Percentiles rank a stretch among this genome's conserved stretches.
These are phyloP conservation scores for Astragalus membranaceus DNA, from an alignment of 306 rosid genomes.

Conservation along the genomic window DNA sequence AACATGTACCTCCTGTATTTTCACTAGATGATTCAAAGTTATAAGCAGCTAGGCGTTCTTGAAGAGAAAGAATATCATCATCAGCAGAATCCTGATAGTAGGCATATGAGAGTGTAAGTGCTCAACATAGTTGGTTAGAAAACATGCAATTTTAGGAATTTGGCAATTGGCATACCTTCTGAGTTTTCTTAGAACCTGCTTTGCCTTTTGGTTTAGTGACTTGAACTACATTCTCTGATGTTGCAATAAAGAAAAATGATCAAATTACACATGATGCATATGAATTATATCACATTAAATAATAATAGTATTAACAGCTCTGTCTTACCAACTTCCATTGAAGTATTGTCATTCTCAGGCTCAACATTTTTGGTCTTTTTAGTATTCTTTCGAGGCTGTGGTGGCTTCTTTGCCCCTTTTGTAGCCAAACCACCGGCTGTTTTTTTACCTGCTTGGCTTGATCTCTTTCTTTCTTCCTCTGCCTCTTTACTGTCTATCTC, in stretches of 20 bases:
- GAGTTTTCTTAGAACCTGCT: conserved; percentile 45
- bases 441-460: conserved; percentile 38
- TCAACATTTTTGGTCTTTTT: conserved; percentile 53
- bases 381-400: conserved; percentile 66
- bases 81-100: conserved; percentile 45
- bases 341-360: conserved; percentile 38
- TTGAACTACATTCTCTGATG: conserved; percentile 46
- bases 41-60: conserved; percentile 92
- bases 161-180: conserved; percentile 37
- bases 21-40: conserved; percentile 71
- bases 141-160: not conserved
- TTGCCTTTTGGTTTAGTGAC: conserved; percentile 51
- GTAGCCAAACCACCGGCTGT: not conserved
- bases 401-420: conserved; percentile 55
- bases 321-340: conserved; percentile 64
- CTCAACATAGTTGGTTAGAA: not conserved
- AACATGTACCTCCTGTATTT: conserved; percentile 41
- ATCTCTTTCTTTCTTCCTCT: conserved; percentile 47
- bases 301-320: not conserved
- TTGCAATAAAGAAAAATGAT: not conserved
- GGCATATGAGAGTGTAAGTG: not conserved
- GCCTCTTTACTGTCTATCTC: conserved; percentile 63
- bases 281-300: not conserved
- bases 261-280: not conserved
- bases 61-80: conserved; percentile 59